A percentile compares a stretch with the other conserved stretches of the same genome.
Conservation (phyloP, 169 alveolate genomes). For the Plasmodium sp. region DNA sequence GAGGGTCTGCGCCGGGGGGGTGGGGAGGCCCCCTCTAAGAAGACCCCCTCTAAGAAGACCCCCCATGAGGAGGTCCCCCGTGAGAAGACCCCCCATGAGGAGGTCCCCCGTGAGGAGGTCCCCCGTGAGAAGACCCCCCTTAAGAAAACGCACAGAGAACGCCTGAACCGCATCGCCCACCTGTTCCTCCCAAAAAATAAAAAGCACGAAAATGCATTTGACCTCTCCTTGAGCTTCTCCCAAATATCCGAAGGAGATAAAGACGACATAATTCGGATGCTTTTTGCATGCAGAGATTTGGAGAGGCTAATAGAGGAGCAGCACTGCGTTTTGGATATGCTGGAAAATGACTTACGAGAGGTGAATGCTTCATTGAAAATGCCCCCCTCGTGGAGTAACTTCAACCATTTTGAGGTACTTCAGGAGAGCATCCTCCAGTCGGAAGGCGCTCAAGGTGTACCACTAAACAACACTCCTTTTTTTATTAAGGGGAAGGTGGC, state of each 20-base stretch:
- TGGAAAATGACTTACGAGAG: conserved; percentile 86
- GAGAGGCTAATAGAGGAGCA: conserved; percentile 89
- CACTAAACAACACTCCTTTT: conserved; percentile 46
- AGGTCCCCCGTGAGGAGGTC: background rate
- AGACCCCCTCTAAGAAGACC: background rate
- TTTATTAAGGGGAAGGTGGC: conserved; percentile 56
- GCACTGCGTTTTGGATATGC: conserved; percentile 85
- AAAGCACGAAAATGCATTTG: conserved; percentile 29
- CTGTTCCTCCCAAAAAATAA: conserved; percentile 23
- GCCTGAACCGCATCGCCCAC: conserved; percentile 39
- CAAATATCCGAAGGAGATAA: conserved; percentile 74
- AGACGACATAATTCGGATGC: conserved; percentile 82
- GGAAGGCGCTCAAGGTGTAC: background rate
- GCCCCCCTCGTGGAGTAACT: conserved; percentile 79
- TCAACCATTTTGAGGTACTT: conserved; percentile 34
- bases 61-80: background rate
- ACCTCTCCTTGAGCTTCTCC: conserved; percentile 22
- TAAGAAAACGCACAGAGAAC: background rate
- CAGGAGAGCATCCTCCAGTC: conserved; percentile 29
- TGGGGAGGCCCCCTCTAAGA: background rate
- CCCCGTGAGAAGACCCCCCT: background rate
- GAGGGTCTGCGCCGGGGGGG: conserved; percentile 22
- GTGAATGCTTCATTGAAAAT: conserved; percentile 82
- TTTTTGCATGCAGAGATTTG: conserved; percentile 85
- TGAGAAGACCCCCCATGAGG: background rate